These are phyloP conservation scores for Backusella westeae DNA, from an alignment of 192 early-diverging fungal genomes.

Conservation along the genomic window DNA sequence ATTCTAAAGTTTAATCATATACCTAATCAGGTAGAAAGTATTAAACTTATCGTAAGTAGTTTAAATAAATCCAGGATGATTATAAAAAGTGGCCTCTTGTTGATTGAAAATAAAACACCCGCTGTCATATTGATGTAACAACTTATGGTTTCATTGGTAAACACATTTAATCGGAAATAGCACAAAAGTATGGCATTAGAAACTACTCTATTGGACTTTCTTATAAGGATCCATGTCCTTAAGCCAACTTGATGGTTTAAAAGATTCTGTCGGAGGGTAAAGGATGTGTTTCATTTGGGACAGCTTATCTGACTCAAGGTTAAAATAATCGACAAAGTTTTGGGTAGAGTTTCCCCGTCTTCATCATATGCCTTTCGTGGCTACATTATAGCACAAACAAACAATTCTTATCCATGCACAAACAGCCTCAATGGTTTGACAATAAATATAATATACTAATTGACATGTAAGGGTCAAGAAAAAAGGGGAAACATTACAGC, in stretches of 20 bases:
- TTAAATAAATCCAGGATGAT: not conserved
- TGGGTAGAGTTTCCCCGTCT: not conserved
- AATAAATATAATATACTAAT: not conserved
- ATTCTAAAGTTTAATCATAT: not conserved
- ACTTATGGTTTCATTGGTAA: not conserved
- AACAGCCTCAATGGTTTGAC: not conserved
- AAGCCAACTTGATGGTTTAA: no score
- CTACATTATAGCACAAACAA: not conserved
- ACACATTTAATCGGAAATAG: not conserved
- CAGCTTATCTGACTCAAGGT: not conserved
- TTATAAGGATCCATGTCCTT: no score
- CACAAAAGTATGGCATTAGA: no score
- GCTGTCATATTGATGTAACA: not conserved
- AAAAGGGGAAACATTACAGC: not conserved
- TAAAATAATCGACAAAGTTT: not conserved
- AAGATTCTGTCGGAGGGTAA: not conserved
- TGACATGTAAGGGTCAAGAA: not conserved
- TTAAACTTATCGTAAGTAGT: not conserved
- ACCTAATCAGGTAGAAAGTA: not conserved
- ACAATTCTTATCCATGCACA: not conserved
- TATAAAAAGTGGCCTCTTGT: not conserved
- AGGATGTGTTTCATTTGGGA: not conserved
- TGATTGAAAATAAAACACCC: no score
- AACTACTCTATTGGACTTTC: no score
- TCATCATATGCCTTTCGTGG: not conserved